phyloP scores from a whole-genome alignment of 345 rosid species.

The Corchorus olitorius region DNA sequence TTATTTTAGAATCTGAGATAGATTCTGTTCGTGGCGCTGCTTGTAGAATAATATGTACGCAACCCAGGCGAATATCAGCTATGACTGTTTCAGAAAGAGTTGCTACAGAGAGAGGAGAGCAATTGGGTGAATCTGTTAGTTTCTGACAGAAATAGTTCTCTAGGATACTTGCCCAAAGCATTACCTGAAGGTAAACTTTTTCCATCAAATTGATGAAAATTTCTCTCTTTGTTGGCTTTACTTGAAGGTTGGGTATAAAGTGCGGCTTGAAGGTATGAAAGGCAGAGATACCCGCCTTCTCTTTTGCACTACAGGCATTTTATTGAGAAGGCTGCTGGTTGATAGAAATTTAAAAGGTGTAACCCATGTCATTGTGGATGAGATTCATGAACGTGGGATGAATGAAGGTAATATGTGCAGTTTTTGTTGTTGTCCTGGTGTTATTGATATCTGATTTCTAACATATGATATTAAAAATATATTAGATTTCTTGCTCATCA shows the following conservation, averaged over 20 bases:
- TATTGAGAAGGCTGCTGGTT: slow-evolving; percentile 85
- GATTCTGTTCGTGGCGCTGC: slow-evolving; percentile 67
- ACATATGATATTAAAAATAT: slow-evolving; percentile 14
- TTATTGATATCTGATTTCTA: slow-evolving; percentile 36
- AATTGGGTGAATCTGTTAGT: slow-evolving; percentile 94
- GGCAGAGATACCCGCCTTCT: slow-evolving; percentile 89
- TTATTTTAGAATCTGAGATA: slow-evolving; percentile 78
- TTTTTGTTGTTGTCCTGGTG: slow-evolving; percentile 23
- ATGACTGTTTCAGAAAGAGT: slow-evolving; percentile 95
- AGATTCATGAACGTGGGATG: slow-evolving; percentile 99
- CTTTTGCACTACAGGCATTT: slow-evolving; percentile 93
- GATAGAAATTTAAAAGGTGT: slow-evolving; percentile 86
- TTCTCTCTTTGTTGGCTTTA: slow-evolving; percentile 22
- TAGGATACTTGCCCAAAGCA: slow-evolving; percentile 24
- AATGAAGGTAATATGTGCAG: slow-evolving; percentile 69
- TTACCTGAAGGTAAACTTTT: slow-evolving; percentile 5
- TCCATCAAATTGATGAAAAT: slow-evolving; percentile 8
- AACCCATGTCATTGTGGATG: slow-evolving; percentile 91
- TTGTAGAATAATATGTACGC: slow-evolving; percentile 92
- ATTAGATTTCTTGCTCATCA: slow-evolving; percentile 88
- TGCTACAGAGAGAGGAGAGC: slow-evolving; percentile 94
- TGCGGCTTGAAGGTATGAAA: slow-evolving; percentile 87
- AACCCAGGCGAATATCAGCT: slow-evolving; percentile 91
- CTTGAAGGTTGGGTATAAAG: slow-evolving; percentile 89
- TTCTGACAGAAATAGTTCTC: slow-evolving; percentile 14